A percentile compares a stretch with the other conserved stretches of the same genome.
Conservation (phyloP, 257 asterid genomes). For the Scutellaria galericulata region DNA sequence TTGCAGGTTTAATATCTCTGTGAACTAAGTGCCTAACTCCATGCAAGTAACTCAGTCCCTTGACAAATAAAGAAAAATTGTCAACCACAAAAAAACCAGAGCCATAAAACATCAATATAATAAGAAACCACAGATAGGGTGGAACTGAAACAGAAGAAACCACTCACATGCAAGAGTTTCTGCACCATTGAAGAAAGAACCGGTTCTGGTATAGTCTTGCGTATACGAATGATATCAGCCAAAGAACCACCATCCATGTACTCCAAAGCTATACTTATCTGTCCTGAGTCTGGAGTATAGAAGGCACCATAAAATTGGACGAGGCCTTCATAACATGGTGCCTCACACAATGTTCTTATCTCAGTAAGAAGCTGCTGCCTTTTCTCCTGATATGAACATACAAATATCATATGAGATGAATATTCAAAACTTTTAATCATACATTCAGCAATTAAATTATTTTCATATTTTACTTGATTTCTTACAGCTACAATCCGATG, state of each 20-base stretch:
- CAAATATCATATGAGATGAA: conserved; percentile 31
- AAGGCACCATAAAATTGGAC: conserved; percentile 96
- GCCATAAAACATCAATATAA: neutral
- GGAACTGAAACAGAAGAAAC: conserved; percentile 28
- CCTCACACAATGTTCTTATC: conserved; percentile 92
- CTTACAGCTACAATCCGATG: conserved; percentile 10
- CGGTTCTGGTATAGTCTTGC: conserved; percentile 76
- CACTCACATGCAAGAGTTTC: conserved; percentile 76
- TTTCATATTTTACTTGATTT: conserved; percentile 2
- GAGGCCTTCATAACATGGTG: conserved; percentile 89
- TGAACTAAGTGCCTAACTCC: conserved; percentile 96
- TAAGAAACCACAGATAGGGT: neutral
- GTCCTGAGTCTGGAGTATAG: conserved; percentile 97
- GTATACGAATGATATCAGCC: conserved; percentile 75
- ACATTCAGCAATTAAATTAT: conserved; percentile 11
- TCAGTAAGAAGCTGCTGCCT: conserved; percentile 98
- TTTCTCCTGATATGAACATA: conserved; percentile 70
- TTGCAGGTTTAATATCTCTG: conserved; percentile 98
- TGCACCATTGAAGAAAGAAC: conserved; percentile 85
- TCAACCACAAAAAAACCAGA: conserved; percentile 20
- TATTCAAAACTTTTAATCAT: neutral
- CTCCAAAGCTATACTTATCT: conserved; percentile 95
- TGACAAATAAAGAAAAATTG: conserved; percentile 39
- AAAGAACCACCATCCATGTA: conserved; percentile 98
- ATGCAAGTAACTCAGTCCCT: conserved; percentile 94